Evolutionary conservation across 768 basidiomycete species (phyloP).

Genomic region (Tremella mesenterica): DNA sequence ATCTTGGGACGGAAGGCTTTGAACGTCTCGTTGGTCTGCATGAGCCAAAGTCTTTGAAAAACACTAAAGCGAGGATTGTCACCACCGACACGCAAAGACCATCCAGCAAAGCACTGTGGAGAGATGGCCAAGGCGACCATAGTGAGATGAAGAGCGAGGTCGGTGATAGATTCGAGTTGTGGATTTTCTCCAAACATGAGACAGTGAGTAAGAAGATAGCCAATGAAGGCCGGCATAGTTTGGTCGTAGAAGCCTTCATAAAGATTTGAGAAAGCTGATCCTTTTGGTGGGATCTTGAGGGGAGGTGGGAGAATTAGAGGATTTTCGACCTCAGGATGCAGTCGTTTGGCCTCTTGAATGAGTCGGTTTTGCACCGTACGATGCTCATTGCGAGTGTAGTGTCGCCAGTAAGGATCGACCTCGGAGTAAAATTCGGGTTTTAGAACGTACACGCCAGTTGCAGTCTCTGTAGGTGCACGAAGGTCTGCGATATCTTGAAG

Average conservation of each 20-base stretch:
- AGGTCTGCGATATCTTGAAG: slow-evolving; percentile 72
- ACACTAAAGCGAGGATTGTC: slow-evolving; percentile 14
- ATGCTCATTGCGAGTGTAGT: slow-evolving; percentile 86
- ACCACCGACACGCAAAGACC: slow-evolving; percentile 50
- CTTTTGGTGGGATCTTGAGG: slow-evolving; percentile 51
- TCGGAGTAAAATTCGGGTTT: slow-evolving; percentile 73
- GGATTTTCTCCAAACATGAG: slow-evolving; percentile 26
- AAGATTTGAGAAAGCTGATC: slow-evolving; percentile 63
- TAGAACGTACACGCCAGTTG: slow-evolving; percentile 79
- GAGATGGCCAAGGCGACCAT: slow-evolving; percentile 77
- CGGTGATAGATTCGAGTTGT: slow-evolving; percentile 67
- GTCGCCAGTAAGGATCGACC: slow-evolving; percentile 91
- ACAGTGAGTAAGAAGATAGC: slow-evolving; percentile 52
- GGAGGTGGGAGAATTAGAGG: slow-evolving; percentile 68
- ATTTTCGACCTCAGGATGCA: slow-evolving; percentile 52
- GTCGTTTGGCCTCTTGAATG: slow-evolving; percentile 60
- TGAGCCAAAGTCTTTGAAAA: slow-evolving; percentile 57
- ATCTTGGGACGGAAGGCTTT: slow-evolving; percentile 63
- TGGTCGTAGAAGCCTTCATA: slow-evolving; percentile 60
- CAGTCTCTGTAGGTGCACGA: slow-evolving; percentile 64
- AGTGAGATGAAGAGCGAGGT: slow-evolving; percentile 74
- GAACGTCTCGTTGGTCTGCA: slow-evolving; percentile 67
- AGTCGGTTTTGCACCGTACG: slow-evolving; percentile 75
- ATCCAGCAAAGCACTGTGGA: slow-evolving; percentile 54
- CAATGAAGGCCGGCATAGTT: slow-evolving; percentile 68